phyloP scores from a whole-genome alignment of 1,284 basidiomycete genomes.

The Exobasidium cylindrosporum region DNA sequence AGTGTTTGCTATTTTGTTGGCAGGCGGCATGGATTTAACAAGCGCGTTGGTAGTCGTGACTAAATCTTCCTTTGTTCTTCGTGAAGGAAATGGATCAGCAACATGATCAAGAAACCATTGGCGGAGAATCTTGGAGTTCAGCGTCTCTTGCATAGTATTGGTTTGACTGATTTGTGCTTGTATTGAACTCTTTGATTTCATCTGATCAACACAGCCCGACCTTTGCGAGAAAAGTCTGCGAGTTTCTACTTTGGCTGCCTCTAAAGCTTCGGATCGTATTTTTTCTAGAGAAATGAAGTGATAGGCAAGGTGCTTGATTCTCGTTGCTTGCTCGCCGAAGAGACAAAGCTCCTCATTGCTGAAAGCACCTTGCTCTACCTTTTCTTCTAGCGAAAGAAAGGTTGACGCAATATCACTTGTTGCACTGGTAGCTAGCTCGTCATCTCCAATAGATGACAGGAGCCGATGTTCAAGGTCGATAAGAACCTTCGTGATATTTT shows the following conservation, averaged over 20 bases:
- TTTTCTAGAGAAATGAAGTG: not conserved
- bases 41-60: constrained; percentile 27
- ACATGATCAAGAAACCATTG: constrained; percentile 40
- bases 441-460: too few species aligned
- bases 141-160: not conserved
- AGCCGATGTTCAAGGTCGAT: too few species aligned
- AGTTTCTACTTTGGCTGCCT: too few species aligned
- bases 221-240: too few species aligned
- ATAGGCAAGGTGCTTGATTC: not conserved
- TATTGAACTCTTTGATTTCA: not conserved
- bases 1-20: not conserved
- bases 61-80: constrained; percentile 31
- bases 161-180: not conserved
- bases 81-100: constrained; percentile 37
- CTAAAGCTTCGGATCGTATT: not conserved
- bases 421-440: too few species aligned
- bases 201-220: not conserved
- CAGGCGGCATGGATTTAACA: not conserved
- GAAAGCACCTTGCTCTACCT: not conserved
- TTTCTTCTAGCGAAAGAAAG: too few species aligned
- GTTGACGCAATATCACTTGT: too few species aligned
- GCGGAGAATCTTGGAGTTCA: constrained; percentile 36
- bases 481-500: too few species aligned
- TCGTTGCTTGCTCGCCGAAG: constrained; percentile 1
- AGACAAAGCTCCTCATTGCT: constrained; percentile 12